Conservation (phyloP, 2,329 filamentous ascomycete genomes). For the Mycosphaerelloides madeirae region DNA sequence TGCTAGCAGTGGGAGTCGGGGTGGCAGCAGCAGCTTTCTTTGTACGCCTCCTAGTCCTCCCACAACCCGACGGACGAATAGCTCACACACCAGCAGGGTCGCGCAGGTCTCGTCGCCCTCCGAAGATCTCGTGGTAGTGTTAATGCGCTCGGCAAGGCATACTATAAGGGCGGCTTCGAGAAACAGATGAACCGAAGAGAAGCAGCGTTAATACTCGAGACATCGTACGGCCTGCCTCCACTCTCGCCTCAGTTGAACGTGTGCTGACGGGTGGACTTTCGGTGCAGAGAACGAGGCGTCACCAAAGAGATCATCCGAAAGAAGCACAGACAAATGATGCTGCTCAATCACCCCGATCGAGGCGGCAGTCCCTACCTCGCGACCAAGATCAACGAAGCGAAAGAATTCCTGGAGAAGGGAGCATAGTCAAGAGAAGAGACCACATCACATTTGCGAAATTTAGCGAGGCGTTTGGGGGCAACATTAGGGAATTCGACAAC, state of each 20-base stretch:
- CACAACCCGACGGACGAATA: not conserved
- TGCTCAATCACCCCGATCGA: conserved; percentile 95
- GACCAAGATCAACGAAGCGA: conserved; percentile 97
- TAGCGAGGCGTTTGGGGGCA: conserved; percentile 10
- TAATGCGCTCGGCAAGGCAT: conserved; percentile 79
- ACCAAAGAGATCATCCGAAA: conserved; percentile 94
- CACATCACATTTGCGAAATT: conserved; percentile 2
- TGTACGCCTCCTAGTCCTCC: conserved; percentile 38
- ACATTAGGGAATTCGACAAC: too few relatives aligned
- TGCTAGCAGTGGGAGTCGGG: conserved; percentile 56
- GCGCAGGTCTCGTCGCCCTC: conserved; percentile 85
- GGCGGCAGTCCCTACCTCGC: conserved; percentile 94
- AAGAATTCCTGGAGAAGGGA: conserved; percentile 83
- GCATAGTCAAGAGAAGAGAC: conserved; percentile 1
- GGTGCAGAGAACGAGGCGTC: conserved; percentile 71
- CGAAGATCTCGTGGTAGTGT: conserved; percentile 71
- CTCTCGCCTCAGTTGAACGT: not conserved
- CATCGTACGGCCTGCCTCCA: conserved; percentile 60
- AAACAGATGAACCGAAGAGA: conserved; percentile 88
- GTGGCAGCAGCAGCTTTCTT: conserved; percentile 63
- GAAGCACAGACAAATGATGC: conserved; percentile 91
- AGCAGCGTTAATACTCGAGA: conserved; percentile 81
- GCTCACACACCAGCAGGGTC: conserved; percentile 57
- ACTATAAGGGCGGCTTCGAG: conserved; percentile 99
- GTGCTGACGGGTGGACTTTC: too few relatives aligned